Evolutionary conservation across 2,329 filamentous ascomycete species (phyloP).

Genomic region (Arthrobotrys pseudoclavata): DNA sequence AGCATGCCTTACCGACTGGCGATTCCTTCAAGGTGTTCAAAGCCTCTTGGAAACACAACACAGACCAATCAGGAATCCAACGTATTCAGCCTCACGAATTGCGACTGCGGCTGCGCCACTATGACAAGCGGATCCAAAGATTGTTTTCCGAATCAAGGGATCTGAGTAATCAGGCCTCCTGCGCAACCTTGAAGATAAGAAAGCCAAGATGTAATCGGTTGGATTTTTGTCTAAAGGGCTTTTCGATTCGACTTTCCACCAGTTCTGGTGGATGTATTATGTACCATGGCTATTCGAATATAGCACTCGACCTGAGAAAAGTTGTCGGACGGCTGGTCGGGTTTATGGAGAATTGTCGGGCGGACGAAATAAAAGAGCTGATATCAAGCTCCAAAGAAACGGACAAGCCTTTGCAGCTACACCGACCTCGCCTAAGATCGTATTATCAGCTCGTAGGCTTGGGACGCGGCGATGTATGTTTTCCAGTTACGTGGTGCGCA

Average conservation of each 20-base stretch:
- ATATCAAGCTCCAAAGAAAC: no score
- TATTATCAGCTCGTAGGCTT: no score
- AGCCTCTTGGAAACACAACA: neutral
- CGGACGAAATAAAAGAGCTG: no score
- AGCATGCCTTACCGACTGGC: neutral
- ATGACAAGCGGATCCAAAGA: slow-evolving; percentile 1
- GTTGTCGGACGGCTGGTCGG: neutral
- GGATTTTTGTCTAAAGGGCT: neutral
- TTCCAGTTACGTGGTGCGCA: no score
- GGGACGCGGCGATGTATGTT: no score
- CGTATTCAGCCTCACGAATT: slow-evolving; percentile 8
- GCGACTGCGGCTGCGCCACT: neutral
- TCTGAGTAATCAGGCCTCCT: slow-evolving; percentile 25
- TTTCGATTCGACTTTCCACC: slow-evolving; percentile 14
- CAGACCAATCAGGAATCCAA: slow-evolving; percentile 15
- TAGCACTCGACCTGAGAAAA: neutral
- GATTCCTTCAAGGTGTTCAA: neutral
- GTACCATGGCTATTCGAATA: neutral
- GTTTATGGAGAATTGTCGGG: neutral
- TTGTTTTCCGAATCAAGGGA: slow-evolving; percentile 1
- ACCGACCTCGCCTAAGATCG: no score
- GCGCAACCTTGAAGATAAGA: neutral
- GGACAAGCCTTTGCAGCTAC: no score
- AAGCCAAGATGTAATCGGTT: slow-evolving; percentile 3
- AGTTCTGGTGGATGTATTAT: neutral